Base-by-base conservation (phyloP, 352 stramenopile genomes). In the Phytophthora rubi region DNA sequence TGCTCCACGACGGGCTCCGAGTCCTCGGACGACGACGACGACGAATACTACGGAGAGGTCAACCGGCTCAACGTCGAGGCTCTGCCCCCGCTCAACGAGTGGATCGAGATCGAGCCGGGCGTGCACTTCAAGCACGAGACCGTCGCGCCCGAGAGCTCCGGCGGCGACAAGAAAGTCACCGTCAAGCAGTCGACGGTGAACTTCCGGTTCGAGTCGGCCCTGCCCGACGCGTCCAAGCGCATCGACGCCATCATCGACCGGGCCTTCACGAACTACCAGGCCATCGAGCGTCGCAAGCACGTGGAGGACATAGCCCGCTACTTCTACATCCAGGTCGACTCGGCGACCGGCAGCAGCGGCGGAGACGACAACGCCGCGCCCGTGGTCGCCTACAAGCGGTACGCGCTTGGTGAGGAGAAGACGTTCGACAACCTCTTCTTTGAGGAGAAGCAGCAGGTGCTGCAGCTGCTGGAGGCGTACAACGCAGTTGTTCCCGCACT, bases 351-450 rank as follows among this genome's bases (percentile, higher is more conserved):
- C 35, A 65, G 48, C 16, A 45, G 48, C 6, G 63, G 69, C 10
- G 35, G 35, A 12, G 66, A 72, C 23, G 32, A 39, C 21, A 66
- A 62, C n/a, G 59, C 28, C 7, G 55, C 58, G 53, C 32, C 58
- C 5, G 64, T 23, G 21, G 10, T 39, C 60, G 48, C 16, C 47
- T 70, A 85, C 76, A 88, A 94, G 71, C 79, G 91, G 15, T 97
- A 97, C 70, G 81, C 77, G 21, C 69, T 97, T 3, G 81, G 79
- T 26, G 85, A 95, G 26, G 77, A 93, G 44, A 97, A 97, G 78
- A 94, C 86, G 7, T 97, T 97, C 66, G 76, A 91, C 16, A 90
- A 81, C 53, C 71, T 97, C 23, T 97, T 97, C 73, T 97, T 97
- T 59, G 63, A 80, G 10, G 83, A 95, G 47, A 97, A 97, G 69